Base-by-base conservation (phyloP, 1,284 basidiomycete genomes). In the Gastroboletus turbinatus region DNA sequence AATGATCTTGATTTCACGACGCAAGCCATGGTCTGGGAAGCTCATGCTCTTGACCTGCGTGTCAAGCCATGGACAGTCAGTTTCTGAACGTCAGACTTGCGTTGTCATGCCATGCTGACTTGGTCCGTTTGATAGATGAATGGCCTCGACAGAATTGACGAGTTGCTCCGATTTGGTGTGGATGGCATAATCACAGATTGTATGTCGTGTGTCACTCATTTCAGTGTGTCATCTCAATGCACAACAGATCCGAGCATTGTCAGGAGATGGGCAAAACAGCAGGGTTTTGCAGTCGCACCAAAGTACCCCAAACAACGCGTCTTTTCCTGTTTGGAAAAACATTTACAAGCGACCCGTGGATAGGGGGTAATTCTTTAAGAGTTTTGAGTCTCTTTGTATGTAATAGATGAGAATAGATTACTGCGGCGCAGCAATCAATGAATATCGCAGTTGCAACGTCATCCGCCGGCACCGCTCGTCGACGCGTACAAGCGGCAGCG, bases 101-200 rank as follows among this genome's bases (percentile, higher is more conserved):
- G 27, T 29, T 25, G n/a, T 13, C 43, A 19, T 55, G 30, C 57
- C 27, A 61, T 17, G n/a, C 38, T 67, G 48, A 70, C 30, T 13
- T 9, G 45, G 16, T 46, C 17, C 19, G 11, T 14, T 46, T 11
- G 27, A 54, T 21, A 86, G 84, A 77, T 85, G 53, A 82, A 89
- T 63, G 72, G 77, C 21, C 71, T 89, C 55, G 84, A 82, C 61
- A 75, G 84, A 30, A 79, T 81, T 5, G 82, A 86, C 21, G 77
- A 85, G 60, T 67, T 92, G 44, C 58, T 85, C 45, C 74, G 76
- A 10, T 79, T 79, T 74, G 82, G 82, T 17, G 84, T 83, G 0
- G 88, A 92, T 67, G 90, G 89, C 0, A 81, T 90, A 49, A 88
- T 90, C 60, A 82, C 86, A 1, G 87, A 90, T 62, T 88, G 76